Evolutionary conservation across 2,329 filamentous ascomycete genomes (phyloP).

Genomic region (Fusarium armeniacum): DNA sequence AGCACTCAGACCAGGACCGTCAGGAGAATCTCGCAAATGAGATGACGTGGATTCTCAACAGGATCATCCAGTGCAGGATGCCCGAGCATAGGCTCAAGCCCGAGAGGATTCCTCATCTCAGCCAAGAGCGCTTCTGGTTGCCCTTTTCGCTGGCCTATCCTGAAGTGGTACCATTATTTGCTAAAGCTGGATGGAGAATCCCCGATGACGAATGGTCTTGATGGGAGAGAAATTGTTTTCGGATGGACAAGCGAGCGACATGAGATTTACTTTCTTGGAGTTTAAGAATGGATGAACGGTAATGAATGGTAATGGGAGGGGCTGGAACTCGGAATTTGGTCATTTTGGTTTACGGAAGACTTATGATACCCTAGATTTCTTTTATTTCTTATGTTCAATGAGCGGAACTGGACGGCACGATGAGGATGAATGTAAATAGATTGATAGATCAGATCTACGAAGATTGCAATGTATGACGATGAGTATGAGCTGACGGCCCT

Average conservation of each 20-base stretch:
- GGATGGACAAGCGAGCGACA: neutral
- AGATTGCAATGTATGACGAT: neutral
- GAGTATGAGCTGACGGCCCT: neutral
- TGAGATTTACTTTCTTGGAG: constrained; percentile 21
- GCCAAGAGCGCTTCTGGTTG: constrained; percentile 50
- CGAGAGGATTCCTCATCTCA: constrained; percentile 43
- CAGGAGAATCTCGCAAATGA: constrained; percentile 49
- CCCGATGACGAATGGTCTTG: constrained; percentile 27
- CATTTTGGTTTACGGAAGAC: constrained; percentile 19
- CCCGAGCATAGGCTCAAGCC: constrained; percentile 42
- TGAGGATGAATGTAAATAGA: neutral
- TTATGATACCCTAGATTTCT: constrained; percentile 38
- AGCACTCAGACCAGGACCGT: constrained; percentile 19
- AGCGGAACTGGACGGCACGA: neutral
- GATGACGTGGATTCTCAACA: constrained; percentile 55
- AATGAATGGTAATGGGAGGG: neutral
- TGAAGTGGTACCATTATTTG: constrained; percentile 50
- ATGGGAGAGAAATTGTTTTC: neutral
- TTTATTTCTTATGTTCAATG: constrained; percentile 23
- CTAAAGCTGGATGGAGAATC: constrained; percentile 50
- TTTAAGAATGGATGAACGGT: constrained; percentile 13
- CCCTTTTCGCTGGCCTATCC: constrained; percentile 53
- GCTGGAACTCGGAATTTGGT: neutral
- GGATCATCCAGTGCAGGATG: constrained; percentile 45
- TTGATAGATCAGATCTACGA: constrained; percentile 1